Conservation (phyloP, 148 eudicot species). For the Nyssa sinensis region DNA sequence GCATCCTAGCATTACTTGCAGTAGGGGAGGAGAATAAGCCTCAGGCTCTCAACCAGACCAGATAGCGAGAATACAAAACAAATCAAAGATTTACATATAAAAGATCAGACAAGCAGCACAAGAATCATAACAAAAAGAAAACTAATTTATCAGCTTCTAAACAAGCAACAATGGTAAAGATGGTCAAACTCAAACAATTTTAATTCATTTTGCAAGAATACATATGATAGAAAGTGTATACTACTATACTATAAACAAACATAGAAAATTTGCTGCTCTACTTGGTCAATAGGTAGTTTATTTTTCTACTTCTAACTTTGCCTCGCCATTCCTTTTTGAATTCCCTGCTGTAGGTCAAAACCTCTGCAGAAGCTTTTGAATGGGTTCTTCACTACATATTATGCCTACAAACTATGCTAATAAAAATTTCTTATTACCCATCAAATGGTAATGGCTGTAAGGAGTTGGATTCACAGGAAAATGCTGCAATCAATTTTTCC, state of each 20-base stretch:
- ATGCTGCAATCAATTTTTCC: conserved; percentile 50
- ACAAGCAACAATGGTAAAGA: conserved; percentile 8
- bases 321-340: too few species aligned
- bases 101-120: neutral
- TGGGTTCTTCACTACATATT: conserved; percentile 10
- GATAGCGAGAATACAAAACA: too few species aligned
- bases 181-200: conserved; percentile 12
- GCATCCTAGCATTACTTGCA: too few species aligned
- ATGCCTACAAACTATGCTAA: conserved; percentile 7
- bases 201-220: conserved; percentile 26
- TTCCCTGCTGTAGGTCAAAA: conserved; percentile 20
- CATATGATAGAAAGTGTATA: conserved; percentile 27
- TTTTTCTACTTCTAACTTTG: conserved; percentile 17
- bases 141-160: conserved; percentile 9
- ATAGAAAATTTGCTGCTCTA: conserved; percentile 18
- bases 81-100: neutral
- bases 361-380: conserved; percentile 10
- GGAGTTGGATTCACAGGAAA: conserved; percentile 36
- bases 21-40: too few species aligned
- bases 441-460: conserved; percentile 25
- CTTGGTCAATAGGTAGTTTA: conserved; percentile 17
- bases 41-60: too few species aligned
- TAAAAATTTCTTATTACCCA: conserved; percentile 20
- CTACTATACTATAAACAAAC: conserved; percentile 42
- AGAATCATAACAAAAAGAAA: neutral